Evolutionary conservation across 768 basidiomycete species (phyloP).

Genomic region (Amanita brunnescens): DNA sequence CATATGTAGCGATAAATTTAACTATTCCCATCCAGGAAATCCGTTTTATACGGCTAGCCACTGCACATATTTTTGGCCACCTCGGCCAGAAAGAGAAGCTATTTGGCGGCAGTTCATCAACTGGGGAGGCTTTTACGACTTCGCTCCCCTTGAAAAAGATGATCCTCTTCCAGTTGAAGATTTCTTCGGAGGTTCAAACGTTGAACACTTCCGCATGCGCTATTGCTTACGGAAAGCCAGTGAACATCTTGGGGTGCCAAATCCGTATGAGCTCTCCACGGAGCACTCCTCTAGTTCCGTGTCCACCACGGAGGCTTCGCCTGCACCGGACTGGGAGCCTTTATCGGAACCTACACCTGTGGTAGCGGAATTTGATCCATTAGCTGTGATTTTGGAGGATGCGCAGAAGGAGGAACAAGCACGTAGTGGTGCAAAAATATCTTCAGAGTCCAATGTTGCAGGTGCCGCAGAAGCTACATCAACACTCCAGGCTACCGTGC

Average conservation of each 20-base stretch:
- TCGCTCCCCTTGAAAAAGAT: constrained; percentile 20
- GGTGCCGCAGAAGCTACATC: not conserved
- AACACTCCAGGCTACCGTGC: not conserved
- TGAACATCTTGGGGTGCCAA: constrained; percentile 11
- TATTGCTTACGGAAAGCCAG: constrained; percentile 18
- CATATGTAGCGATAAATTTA: not conserved
- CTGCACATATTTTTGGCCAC: not conserved
- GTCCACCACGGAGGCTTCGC: constrained; percentile 1
- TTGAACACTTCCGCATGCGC: constrained; percentile 24
- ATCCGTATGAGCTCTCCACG: constrained; percentile 18
- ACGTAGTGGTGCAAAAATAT: not conserved
- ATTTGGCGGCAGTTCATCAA: constrained; percentile 11
- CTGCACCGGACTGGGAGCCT: constrained; percentile 13
- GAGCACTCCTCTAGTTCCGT: constrained; percentile 7
- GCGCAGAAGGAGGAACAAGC: not conserved
- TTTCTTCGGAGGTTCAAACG: constrained; percentile 13
- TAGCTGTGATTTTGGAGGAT: not conserved
- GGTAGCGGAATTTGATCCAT: constrained; percentile 7
- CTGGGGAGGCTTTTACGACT: constrained; percentile 30
- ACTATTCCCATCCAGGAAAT: not conserved
- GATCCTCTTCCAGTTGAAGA: constrained; percentile 15
- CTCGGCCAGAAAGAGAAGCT: constrained; percentile 1
- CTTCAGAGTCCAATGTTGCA: not conserved
- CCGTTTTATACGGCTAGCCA: constrained; percentile 1
- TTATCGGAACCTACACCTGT: constrained; percentile 10